Base-by-base conservation (phyloP, 352 stramenopile genomes). In the Phytophthora brassicae region DNA sequence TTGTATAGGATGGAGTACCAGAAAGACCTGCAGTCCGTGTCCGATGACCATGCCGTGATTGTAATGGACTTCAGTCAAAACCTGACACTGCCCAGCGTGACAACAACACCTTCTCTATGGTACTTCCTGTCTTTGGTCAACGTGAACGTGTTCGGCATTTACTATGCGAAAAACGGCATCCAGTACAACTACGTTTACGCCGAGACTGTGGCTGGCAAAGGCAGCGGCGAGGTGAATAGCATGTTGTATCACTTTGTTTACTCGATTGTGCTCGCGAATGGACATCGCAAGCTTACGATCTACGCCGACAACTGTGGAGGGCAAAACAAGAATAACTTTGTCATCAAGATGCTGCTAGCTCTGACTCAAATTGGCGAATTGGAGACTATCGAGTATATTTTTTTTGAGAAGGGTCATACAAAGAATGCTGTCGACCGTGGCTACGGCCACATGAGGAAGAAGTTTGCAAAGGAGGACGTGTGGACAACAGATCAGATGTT, bases 71-170 rank as follows among this genome's bases (percentile, higher is more conserved):
- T 9, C 26, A 9, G 4, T 4, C 26, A 31, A 8, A 31, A 31
- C 8, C 26, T 31, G 26, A 31, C 26, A 9, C 26, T 31, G n/a
- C 26, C 26, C n/a, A n/a, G n/a, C 4, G 26, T 31, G 4, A 31
- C 26, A 4, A 31, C 26, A 4, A 31, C 26, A 31, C 26, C 26
- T 31, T 31, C 26, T 8, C 26, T 9, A 8, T 66, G 49, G 49
- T 66, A 66, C n/a, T 66, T 69, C 20, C n/a, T 57, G 13, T 64
- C 50, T 0, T 38, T 73, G 0, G 26, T 58, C 7, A 20, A 16
- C 5, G 49, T 69, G 5, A 69, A 48, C 24, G 38, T 64, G n/a
- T 73, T 66, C 19, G 59, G 65, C 19, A 59, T 62, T 13, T 60
- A 48, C 36, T 52, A 56, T 17, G 45, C 46, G 22, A 62, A 67